Evolutionary conservation across 768 basidiomycete genomes (phyloP).

Genomic region (Suillus discolor): DNA sequence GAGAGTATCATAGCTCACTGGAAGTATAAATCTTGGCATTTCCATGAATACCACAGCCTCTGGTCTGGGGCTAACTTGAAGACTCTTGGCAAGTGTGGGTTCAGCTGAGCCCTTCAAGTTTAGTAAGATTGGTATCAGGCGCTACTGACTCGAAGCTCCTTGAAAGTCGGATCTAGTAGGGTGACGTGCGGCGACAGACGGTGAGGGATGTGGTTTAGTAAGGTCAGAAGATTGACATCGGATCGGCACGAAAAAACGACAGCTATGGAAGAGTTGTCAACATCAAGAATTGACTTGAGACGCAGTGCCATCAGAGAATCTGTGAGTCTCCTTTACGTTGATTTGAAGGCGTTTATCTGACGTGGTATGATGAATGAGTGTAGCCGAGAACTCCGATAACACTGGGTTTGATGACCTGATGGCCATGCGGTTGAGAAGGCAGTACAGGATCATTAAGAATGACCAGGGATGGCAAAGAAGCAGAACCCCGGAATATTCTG

Average conservation of each 20-base stretch:
- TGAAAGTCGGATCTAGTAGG: conserved; percentile 31
- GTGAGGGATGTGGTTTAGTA: conserved; percentile 73
- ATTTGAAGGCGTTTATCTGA: no score
- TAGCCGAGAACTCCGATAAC: background rate
- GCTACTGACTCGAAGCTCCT: conserved; percentile 22
- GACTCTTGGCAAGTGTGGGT: conserved; percentile 50
- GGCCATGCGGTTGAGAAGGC: conserved; percentile 44
- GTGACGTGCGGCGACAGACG: conserved; percentile 74
- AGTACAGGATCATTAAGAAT: background rate
- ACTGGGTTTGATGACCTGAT: conserved; percentile 53
- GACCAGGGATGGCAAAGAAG: background rate
- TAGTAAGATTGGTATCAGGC: conserved; percentile 53
- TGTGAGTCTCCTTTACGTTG: no score
- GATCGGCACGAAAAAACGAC: conserved; percentile 64
- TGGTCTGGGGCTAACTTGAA: conserved; percentile 58
- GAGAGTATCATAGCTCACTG: conserved; percentile 2
- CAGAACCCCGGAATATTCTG: background rate
- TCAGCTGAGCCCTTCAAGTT: conserved; percentile 56
- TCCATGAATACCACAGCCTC: conserved; percentile 72
- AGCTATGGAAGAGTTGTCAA: conserved; percentile 18
- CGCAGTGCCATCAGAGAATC: background rate
- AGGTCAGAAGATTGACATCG: conserved; percentile 60
- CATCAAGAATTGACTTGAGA: background rate
- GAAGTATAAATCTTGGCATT: conserved; percentile 22
- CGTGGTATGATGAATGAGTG: no score